These are phyloP conservation scores for Pythium volutum DNA, from an alignment of 352 stramenopile species.

Conservation along the genomic window DNA sequence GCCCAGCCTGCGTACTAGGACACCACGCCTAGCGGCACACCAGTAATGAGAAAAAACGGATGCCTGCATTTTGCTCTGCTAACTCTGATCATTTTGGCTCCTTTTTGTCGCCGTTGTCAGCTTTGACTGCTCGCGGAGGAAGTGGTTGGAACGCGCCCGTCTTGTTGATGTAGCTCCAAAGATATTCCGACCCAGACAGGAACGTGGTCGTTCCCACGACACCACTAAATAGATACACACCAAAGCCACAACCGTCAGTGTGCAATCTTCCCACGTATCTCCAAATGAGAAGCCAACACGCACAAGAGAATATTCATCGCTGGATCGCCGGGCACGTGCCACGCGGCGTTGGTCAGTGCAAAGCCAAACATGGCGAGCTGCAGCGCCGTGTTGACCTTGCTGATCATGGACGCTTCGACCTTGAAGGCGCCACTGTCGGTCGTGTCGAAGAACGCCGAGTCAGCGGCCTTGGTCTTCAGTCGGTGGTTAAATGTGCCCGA, in stretches of 20 bases:
- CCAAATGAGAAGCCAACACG: constrained; percentile 20
- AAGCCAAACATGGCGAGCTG: constrained; percentile 75
- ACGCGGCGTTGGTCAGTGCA: constrained; percentile 69
- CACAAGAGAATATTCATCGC: constrained; percentile 66
- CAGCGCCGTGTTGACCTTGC: constrained; percentile 80
- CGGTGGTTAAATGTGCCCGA: constrained; percentile 78
- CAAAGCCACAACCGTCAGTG: not conserved
- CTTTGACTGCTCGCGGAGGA: constrained; percentile 7
- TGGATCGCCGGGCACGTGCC: constrained; percentile 57
- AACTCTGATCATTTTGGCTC: not conserved
- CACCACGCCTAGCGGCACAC: not conserved
- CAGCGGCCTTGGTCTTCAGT: constrained; percentile 63
- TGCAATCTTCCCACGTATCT: not conserved
- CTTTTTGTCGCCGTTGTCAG: not conserved
- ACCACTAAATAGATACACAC: constrained; percentile 34
- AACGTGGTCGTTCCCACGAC: constrained; percentile 72
- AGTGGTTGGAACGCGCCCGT: constrained; percentile 66
- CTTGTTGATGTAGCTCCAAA: constrained; percentile 70
- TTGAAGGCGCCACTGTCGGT: constrained; percentile 67
- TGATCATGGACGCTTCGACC: constrained; percentile 65
- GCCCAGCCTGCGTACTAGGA: constrained; percentile 16
- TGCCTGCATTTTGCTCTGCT: not conserved
- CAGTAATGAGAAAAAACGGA: not conserved
- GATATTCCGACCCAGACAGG: constrained; percentile 71
- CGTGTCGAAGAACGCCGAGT: constrained; percentile 78